phyloP scores from a whole-genome alignment of 371 early-diverging fungal genomes.

The Zychaea mexicana region DNA sequence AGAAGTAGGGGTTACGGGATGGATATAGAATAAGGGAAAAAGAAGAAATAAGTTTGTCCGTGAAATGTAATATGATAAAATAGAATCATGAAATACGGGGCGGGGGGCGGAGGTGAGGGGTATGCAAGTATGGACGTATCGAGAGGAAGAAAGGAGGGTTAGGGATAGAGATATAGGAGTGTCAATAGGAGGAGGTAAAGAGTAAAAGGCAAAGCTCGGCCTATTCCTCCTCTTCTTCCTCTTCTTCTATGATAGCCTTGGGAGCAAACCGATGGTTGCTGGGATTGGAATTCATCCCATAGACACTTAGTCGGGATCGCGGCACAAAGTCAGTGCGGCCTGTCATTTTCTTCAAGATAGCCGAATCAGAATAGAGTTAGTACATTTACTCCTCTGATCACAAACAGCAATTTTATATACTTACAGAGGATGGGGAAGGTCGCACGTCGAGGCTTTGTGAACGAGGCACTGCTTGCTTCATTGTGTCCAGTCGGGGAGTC shows the following conservation, averaged over 20 bases:
- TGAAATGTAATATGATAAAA: too few species aligned
- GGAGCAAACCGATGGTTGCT: constrained; percentile 43
- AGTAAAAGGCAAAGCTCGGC: too few species aligned
- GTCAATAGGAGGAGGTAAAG: not conserved
- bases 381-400: not conserved
- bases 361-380: not conserved
- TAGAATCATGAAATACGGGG: too few species aligned
- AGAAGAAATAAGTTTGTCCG: too few species aligned
- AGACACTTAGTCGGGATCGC: constrained; percentile 37
- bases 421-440: not conserved
- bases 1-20: not conserved
- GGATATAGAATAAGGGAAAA: not conserved
- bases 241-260: constrained; percentile 68
- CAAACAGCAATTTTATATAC: not conserved
- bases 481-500: not conserved
- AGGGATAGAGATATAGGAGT: not conserved
- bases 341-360: not conserved
- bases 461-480: not conserved
- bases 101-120: too few species aligned
- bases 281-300: constrained; percentile 40
- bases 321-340: constrained; percentile 29
- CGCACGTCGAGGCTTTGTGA: not conserved
- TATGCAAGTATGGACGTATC: too few species aligned
- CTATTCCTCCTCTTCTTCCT: constrained; percentile 67
- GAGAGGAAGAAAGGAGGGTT: too few species aligned